phyloP scores from a whole-genome alignment of 2,329 filamentous ascomycete species.

The Fusarium hainanense region DNA sequence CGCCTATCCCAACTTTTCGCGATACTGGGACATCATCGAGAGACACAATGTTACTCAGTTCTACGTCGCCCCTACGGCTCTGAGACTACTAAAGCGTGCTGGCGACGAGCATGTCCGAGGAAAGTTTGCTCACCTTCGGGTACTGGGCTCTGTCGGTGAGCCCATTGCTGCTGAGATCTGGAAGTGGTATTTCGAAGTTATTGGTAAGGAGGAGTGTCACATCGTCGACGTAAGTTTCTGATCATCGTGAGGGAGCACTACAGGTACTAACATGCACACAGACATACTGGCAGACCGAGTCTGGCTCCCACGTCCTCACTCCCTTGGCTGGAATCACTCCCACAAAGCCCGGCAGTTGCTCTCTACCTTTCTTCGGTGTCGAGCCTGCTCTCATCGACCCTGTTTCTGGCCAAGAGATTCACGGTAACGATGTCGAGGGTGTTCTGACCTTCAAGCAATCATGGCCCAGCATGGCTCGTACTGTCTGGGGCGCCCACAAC shows the following conservation, averaged over 20 bases:
- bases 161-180: slow-evolving; percentile 98
- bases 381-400: slow-evolving; percentile 98
- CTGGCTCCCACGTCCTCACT: slow-evolving; percentile 94
- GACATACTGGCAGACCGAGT: slow-evolving; percentile 99
- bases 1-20: slow-evolving; percentile 95
- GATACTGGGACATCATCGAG: slow-evolving; percentile 98
- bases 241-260: neutral
- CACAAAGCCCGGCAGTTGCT: slow-evolving; percentile 96
- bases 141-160: slow-evolving; percentile 95
- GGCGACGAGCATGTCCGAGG: slow-evolving; percentile 92
- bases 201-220: slow-evolving; percentile 93
- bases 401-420: slow-evolving; percentile 90
- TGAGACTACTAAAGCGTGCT: slow-evolving; percentile 93
- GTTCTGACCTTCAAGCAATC: slow-evolving; percentile 97
- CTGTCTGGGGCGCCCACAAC: slow-evolving; percentile 97
- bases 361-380: slow-evolving; percentile 97
- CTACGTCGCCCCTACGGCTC: slow-evolving; percentile 95
- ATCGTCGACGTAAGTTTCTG: slow-evolving; percentile 83
- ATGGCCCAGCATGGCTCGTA: slow-evolving; percentile 98
- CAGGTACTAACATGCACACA: slow-evolving; percentile 53
- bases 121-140: slow-evolving; percentile 87
- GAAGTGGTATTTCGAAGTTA: slow-evolving; percentile 99
- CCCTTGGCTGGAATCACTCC: slow-evolving; percentile 93
- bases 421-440: slow-evolving; percentile 96
- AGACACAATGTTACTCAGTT: slow-evolving; percentile 97